Percentiles rank a stretch among this genome's conserved stretches.
Conservation (phyloP, 2,329 filamentous ascomycete species). For the Tolypocladium ophioglossoides region DNA sequence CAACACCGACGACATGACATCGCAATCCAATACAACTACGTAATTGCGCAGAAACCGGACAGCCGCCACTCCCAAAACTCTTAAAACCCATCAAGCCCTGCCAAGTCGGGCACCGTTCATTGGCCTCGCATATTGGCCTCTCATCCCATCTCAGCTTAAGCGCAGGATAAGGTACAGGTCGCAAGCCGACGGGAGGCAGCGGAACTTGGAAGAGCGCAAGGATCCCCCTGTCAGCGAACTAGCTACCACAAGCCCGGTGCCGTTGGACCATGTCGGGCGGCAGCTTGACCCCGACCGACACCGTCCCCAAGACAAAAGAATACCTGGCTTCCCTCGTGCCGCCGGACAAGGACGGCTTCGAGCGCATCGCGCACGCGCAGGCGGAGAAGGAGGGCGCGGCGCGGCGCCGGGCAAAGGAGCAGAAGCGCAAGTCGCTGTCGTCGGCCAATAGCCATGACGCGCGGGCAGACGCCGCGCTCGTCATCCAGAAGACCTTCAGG, state of each 20-base stretch:
- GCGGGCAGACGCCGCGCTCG: conserved; percentile 35
- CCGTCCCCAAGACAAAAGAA: conserved; percentile 20
- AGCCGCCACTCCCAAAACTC: background rate
- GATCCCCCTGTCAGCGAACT: no score
- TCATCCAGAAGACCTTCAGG: conserved; percentile 64
- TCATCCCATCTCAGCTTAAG: background rate
- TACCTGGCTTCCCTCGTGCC: conserved; percentile 41
- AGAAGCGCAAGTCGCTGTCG: conserved; percentile 19
- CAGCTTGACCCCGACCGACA: conserved; percentile 5
- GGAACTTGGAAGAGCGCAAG: background rate
- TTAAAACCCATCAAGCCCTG: background rate
- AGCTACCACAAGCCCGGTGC: background rate
- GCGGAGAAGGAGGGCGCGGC: conserved; percentile 33
- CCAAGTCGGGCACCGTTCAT: background rate
- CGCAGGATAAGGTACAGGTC: background rate
- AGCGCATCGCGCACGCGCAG: conserved; percentile 38
- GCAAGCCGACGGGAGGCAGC: background rate
- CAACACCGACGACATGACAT: background rate
- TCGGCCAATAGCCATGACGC: conserved; percentile 3
- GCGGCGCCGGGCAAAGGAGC: conserved; percentile 28
- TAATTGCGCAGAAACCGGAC: background rate
- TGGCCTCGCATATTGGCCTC: background rate
- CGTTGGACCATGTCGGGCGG: background rate
- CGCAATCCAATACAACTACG: background rate
- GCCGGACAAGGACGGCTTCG: conserved; percentile 34